Evolutionary conservation across 176 grass and related monocot species (phyloP), one percentile per base, ranked within the genome.

Genomic region (Typha latifolia): DNA sequence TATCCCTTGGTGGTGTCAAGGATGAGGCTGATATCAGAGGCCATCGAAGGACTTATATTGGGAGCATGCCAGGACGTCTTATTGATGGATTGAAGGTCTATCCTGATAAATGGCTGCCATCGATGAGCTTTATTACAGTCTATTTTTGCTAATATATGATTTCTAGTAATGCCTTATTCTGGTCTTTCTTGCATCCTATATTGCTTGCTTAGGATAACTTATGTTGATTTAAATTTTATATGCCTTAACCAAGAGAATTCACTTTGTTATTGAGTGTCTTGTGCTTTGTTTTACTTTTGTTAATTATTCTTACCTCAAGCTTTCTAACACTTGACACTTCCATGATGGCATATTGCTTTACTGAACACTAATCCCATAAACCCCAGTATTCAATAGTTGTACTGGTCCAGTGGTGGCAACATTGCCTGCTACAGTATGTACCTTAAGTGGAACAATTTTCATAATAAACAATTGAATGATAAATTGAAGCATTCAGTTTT

Each of bases 11-110:
- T 66, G 89, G 94, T 72, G 89, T 99, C 37, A 99, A 93, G 69
- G 94, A 99, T 71, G 94, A 99, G 75, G 94, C 94, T 82, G 94
- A 99, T 84, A 99, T 99, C 59, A 86, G 94, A 71, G 94, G 94
- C 53, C 94, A 99, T 66, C 80, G 94, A 67, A 99, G 94, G 67
- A 99, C 94, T 63, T 99, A 99, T 70, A 86, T 99, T 79, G 94
- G 94, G 71, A 99, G 94, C 71, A 99, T 99, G 94, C 94, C 94
- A 48, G 94, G 94, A 51, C 82, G 94, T 29, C 89, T 99, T 67
- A 99, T 99, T 62, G 94, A 99, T 77, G 94, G 94, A 70, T 64
- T 99, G 13, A 99, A 99, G 94, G 94, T 99, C 79, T 55, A 21
- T 69, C 37, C 37, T 43, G 37, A 43, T 10, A 43, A 1, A 1